A percentile compares a stretch with the other conserved stretches of the same genome.
Evolutionary conservation across 495 filamentous ascomycete species (phyloP).

Genomic region (Sabuloglossum arenarium): DNA sequence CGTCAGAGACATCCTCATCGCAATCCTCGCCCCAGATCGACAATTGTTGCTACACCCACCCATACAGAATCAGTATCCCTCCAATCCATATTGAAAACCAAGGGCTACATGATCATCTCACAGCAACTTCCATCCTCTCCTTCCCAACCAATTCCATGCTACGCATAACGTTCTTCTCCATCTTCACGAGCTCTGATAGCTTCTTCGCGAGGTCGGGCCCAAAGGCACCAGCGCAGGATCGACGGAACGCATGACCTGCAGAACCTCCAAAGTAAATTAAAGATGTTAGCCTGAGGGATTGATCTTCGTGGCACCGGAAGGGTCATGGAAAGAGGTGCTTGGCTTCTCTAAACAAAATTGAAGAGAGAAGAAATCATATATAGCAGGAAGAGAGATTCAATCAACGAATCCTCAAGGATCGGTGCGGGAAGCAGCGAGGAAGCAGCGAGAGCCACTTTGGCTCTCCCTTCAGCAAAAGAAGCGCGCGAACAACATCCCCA

Average conservation of each 20-base stretch:
- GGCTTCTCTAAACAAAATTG: not conserved
- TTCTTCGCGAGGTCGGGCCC: slow-evolving; percentile 95
- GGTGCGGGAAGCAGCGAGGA: too few relatives aligned
- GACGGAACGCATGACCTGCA: slow-evolving; percentile 83
- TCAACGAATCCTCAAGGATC: too few relatives aligned
- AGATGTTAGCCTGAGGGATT: not conserved
- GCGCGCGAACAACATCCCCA: too few relatives aligned
- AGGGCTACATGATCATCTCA: slow-evolving; percentile 25
- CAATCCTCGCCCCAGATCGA: slow-evolving; percentile 94
- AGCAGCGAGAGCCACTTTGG: too few relatives aligned
- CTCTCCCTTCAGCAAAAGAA: too few relatives aligned
- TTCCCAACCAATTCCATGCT: slow-evolving; percentile 87
- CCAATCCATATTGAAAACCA: not conserved
- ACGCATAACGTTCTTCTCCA: slow-evolving; percentile 99
- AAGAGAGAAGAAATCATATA: not conserved
- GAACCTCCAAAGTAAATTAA: slow-evolving; percentile 1
- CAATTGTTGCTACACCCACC: slow-evolving; percentile 63
- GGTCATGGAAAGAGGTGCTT: not conserved
- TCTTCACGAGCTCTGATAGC: slow-evolving; percentile 92
- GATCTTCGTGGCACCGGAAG: not conserved
- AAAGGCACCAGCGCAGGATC: slow-evolving; percentile 77
- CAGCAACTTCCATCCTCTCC: slow-evolving; percentile 95
- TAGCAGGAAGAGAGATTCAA: too few relatives aligned
- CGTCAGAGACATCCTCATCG: slow-evolving; percentile 95
- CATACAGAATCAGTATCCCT: slow-evolving; percentile 12